Base-by-base conservation (phyloP, 805 yeast genomes). In the Yamadazyma ubonensis region DNA sequence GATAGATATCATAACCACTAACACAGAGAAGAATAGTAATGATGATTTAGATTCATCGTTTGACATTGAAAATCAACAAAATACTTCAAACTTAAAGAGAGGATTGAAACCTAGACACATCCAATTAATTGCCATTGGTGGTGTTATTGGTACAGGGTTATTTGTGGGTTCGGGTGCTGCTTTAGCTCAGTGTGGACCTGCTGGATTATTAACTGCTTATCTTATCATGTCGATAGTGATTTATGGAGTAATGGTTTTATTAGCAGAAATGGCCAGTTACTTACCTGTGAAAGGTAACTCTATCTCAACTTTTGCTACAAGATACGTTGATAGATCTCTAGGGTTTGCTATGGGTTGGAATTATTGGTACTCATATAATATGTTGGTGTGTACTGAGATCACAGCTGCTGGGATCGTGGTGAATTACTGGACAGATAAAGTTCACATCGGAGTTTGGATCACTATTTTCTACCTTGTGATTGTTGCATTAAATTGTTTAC, bases 61-160 rank as follows among this genome's bases (percentile, higher is more conserved):
- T 17, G 36, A 38, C 14, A 21, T 38, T 18, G 42, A 33, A 16
- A 34, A 17, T 7, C 29, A n/a, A n/a, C n/a, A 23, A 27, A 22
- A 28, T 5, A 26, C 29, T 9, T 25, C 35, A 18, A 39, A 39
- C n/a, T 43, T 46, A 30, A 39, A 46, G 6, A 54, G 71, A 47
- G 59, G 67, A 5, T 60, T 68, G 46, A 65, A 65, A 48, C 52
- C 65, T 31, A 62, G 71, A 54, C 90, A 83, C 49, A 75, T 82
- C 45, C 73, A 79, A 43, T 78, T 86, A 79, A 84, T 87, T 54
- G 88, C 95, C 30, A 71, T 87, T 43, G 93, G 93, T 45, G 90
- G 95, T 39, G 83, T 91, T 37, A 82, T 86, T 44, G 96, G 96
- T 54, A 82, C 93, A 5, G 87, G 86, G 52, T 64, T 81, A 33